Base-by-base conservation (phyloP, 2,329 filamentous ascomycete genomes). In the Pseudogymnoascus destructans region DNA sequence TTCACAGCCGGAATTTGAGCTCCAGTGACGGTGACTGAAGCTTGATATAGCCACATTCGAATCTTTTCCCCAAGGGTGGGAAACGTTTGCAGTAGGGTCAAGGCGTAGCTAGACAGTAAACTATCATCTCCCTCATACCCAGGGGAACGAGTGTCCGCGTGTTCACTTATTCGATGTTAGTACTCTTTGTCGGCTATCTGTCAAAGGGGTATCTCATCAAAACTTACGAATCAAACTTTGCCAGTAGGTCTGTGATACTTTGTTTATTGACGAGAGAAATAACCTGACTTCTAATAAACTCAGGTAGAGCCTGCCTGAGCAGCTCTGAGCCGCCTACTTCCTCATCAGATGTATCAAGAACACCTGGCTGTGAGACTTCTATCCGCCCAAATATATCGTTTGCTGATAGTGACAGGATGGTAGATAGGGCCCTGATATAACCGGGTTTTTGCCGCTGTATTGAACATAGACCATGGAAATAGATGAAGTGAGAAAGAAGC, bases 41-140 rank as follows among this genome's bases (percentile, higher is more conserved):
- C 87, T 38, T 93, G 77, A 67, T 93, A 97, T 0, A 97, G 75
- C 73, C 89, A 92, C 89, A 97, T 95, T 19, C 91, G 85, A 61
- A 96, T 95, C 60, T 96, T 90, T 66, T 96, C 91, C 3, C 84
- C 85, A 60, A 82, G 79, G 5, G 78, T 75, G 7, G 92, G 90
- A 63, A 97, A 97, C 65, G 90, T 91, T 60, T 87, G 82, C 3
- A 97, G 75, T 2, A 98, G 74, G 0, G 88, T 91, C 36, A 97
- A 75, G 2, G 90, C 89, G 68, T 95, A 97, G 25, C 86, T 89
- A 10, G 92, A 89, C 36, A 95, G 75, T 10, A 89, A 74, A 64
- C 85, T 86, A 1, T 87, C 85, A 67, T 87, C 81, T 59, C 68
- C 68, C 36, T 68, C 64, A 13, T 27, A 23, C 15, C 63, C 63